Conservation (phyloP, 305 asterid genomes). For the Andrographis paniculata region DNA sequence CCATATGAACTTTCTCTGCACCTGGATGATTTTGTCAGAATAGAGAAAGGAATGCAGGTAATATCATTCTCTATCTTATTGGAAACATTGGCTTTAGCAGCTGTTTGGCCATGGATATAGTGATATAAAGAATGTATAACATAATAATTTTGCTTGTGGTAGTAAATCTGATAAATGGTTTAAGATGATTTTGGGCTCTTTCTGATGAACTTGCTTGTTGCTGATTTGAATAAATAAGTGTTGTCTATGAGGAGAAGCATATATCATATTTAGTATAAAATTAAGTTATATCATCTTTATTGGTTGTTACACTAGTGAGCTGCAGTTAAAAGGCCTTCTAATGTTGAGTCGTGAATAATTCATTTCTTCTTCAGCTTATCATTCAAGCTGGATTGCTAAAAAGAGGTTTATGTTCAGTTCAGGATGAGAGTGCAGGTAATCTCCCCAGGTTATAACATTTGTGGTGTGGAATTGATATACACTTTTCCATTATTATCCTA, state of each 20-base stretch:
- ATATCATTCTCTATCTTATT: slow-evolving; percentile 3
- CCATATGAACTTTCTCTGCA: slow-evolving; percentile 64
- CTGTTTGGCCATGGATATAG: slow-evolving; percentile 11
- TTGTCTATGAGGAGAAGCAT: too few relatives aligned
- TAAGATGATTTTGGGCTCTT: slow-evolving; percentile 12
- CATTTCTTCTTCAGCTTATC: slow-evolving; percentile 41
- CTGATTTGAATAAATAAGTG: too few relatives aligned
- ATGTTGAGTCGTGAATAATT: slow-evolving; percentile 17
- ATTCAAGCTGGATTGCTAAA: slow-evolving; percentile 81
- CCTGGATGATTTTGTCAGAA: slow-evolving; percentile 77
- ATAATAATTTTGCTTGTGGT: too few relatives aligned
- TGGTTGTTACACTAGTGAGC: slow-evolving; percentile 11
- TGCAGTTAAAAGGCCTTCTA: slow-evolving; percentile 7
- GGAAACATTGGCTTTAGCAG: slow-evolving; percentile 5
- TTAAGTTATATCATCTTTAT: not conserved
- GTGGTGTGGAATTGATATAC: slow-evolving; percentile 3
- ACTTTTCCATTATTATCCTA: too few relatives aligned
- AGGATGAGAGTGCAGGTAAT: slow-evolving; percentile 97
- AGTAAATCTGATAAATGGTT: too few relatives aligned
- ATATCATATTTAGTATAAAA: not conserved
- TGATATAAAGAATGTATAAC: too few relatives aligned
- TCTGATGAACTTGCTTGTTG: slow-evolving; percentile 8
- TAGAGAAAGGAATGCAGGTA: slow-evolving; percentile 89
- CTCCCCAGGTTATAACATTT: slow-evolving; percentile 10
- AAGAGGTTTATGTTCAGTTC: slow-evolving; percentile 83